Evolutionary conservation across 1,284 basidiomycete genomes (phyloP).

Genomic region (Ganoderma leucocontextum): DNA sequence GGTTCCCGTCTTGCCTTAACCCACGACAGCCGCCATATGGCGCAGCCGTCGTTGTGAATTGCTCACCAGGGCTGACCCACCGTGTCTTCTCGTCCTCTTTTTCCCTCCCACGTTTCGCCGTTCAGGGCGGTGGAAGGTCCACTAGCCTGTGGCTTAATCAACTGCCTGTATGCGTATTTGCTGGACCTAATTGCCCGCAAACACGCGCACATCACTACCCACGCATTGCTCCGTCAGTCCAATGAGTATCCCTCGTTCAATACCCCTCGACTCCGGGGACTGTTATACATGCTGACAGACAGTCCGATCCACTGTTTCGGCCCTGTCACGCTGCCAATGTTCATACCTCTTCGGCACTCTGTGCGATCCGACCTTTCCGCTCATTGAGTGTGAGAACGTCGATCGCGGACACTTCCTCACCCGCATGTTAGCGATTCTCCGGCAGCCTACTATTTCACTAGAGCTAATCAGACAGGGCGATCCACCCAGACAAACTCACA

Average conservation of each 20-base stretch:
- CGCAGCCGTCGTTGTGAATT: background rate
- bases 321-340: background rate
- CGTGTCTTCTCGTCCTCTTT: background rate
- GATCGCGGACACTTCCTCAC: background rate
- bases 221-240: background rate
- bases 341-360: background rate
- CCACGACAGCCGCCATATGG: background rate
- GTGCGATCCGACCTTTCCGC: slow-evolving; percentile 4
- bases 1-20: background rate
- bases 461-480: slow-evolving; percentile 4
- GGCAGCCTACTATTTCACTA: background rate
- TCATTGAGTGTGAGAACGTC: slow-evolving; percentile 1
- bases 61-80: background rate
- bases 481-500: background rate
- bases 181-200: background rate
- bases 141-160: background rate
- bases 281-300: background rate
- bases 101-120: background rate
- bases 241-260: too few relatives aligned
- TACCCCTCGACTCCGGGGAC: background rate
- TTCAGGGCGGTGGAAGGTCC: background rate
- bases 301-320: background rate
- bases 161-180: background rate
- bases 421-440: background rate
- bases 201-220: background rate